Evolutionary conservation across 805 yeast species (phyloP).

Genomic region (Osmozyma mogii): DNA sequence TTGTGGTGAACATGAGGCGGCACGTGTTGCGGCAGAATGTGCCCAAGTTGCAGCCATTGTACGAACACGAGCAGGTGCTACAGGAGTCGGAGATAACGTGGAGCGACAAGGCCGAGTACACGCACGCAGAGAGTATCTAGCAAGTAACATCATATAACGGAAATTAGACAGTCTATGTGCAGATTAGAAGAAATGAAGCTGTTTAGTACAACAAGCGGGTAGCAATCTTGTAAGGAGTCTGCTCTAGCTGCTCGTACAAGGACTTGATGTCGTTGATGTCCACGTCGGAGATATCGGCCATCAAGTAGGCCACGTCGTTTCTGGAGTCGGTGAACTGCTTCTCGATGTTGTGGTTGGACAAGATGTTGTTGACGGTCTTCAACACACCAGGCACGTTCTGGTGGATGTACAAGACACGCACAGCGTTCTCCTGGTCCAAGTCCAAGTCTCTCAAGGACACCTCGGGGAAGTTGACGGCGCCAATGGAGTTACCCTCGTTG

Average conservation of each 20-base stretch:
- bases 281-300: conserved; percentile 94
- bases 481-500: conserved; percentile 91
- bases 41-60: too few relatives aligned
- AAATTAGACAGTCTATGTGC: too few relatives aligned
- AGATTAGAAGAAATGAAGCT: too few relatives aligned
- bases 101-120: too few relatives aligned
- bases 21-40: too few relatives aligned
- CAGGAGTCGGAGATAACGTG: too few relatives aligned
- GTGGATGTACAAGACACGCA: conserved; percentile 92
- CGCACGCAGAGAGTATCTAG: too few relatives aligned
- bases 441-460: conserved; percentile 83
- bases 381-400: conserved; percentile 98
- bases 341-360: conserved; percentile 91
- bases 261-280: conserved; percentile 73
- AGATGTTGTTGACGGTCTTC: conserved; percentile 92
- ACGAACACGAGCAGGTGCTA: too few relatives aligned
- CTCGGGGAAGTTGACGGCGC: conserved; percentile 99
- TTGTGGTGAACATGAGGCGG: too few relatives aligned
- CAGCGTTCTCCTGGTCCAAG: conserved; percentile 78
- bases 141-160: too few relatives aligned
- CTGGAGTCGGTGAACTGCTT: conserved; percentile 97
- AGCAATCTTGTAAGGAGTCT: conserved; percentile 83
- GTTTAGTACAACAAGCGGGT: conserved; percentile 84
- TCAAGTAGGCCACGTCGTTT: conserved; percentile 92
- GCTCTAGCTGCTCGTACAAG: conserved; percentile 76